phyloP scores from a whole-genome alignment of 2,329 filamentous ascomycete genomes.

The Fusarium buxicola region DNA sequence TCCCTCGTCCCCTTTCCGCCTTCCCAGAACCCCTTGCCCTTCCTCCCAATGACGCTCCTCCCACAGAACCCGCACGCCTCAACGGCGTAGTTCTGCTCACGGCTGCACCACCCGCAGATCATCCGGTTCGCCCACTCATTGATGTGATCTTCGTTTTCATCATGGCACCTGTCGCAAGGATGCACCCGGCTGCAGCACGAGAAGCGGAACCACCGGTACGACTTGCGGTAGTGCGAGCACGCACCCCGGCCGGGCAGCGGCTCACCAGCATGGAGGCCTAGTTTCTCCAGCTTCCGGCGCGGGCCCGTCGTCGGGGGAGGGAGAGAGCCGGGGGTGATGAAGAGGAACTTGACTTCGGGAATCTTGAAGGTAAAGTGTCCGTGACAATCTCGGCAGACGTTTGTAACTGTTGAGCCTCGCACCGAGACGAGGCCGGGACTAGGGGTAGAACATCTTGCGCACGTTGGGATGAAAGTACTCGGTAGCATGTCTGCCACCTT shows the following conservation, averaged over 20 bases:
- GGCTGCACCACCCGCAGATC: conserved; percentile 83
- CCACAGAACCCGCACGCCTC: conserved; percentile 82
- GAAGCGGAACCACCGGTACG: conserved; percentile 74
- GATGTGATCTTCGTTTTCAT: conserved; percentile 74
- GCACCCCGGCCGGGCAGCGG: conserved; percentile 64
- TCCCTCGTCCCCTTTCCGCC: conserved; percentile 86
- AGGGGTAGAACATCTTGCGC: conserved; percentile 77
- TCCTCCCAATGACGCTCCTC: conserved; percentile 73
- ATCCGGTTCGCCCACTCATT: conserved; percentile 87
- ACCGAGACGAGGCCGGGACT: conserved; percentile 78
- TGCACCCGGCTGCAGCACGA: conserved; percentile 70
- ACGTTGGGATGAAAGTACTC: conserved; percentile 83
- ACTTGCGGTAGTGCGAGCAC: conserved; percentile 69
- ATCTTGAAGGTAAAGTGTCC: conserved; percentile 83
- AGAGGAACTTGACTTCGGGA: conserved; percentile 81
- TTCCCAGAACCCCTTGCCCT: conserved; percentile 83
- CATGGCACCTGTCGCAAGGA: conserved; percentile 80
- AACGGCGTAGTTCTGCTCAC: conserved; percentile 82
- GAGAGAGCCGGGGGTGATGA: conserved; percentile 69
- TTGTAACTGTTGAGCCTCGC: conserved; percentile 77
- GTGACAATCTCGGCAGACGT: conserved; percentile 84
- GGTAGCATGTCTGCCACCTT: conserved; percentile 81
- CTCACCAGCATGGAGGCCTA: conserved; percentile 68
- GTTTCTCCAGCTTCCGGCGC: conserved; percentile 62
- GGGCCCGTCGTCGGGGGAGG: conserved; percentile 55